These are phyloP conservation scores for Eucalyptus leucophloia DNA, from an alignment of 345 rosid species.

Conservation along the genomic window DNA sequence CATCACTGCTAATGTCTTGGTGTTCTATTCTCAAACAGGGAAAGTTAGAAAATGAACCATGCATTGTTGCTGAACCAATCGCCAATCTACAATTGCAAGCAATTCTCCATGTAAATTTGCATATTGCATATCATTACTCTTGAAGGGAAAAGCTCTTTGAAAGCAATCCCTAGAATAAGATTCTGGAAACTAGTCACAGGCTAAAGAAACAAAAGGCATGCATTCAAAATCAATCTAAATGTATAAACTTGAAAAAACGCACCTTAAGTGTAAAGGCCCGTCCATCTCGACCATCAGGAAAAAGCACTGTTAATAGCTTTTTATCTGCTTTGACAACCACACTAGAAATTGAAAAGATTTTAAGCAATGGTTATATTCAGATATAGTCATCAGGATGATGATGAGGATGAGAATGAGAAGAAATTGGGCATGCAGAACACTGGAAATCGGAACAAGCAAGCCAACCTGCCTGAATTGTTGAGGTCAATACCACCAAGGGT, in stretches of 20 bases:
- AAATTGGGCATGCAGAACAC: not conserved
- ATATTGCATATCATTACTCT: not conserved
- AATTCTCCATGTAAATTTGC: not conserved
- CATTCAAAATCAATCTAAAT: not conserved
- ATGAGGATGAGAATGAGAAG: not conserved
- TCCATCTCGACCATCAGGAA: slow-evolving; percentile 96
- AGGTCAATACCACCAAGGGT: slow-evolving; percentile 93
- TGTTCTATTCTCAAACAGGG: not conserved
- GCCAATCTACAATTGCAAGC: not conserved
- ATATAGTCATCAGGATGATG: not conserved
- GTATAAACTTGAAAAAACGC: not conserved
- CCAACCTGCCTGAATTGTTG: slow-evolving; percentile 99
- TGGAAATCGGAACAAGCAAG: slow-evolving; percentile 20
- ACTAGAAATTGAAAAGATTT: slow-evolving; percentile 19
- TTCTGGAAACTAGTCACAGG: not conserved
- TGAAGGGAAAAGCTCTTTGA: not conserved
- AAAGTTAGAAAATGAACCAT: not conserved
- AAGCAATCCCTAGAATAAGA: not conserved
- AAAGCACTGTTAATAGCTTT: slow-evolving; percentile 87
- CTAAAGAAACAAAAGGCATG: not conserved
- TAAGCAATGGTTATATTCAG: not conserved
- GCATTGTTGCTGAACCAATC: not conserved
- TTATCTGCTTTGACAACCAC: slow-evolving; percentile 96
- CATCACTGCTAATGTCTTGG: not conserved
- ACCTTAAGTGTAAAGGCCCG: slow-evolving; percentile 97